Conservation (phyloP, 2,329 filamentous ascomycete genomes). For the Colletotrichum truncatum region DNA sequence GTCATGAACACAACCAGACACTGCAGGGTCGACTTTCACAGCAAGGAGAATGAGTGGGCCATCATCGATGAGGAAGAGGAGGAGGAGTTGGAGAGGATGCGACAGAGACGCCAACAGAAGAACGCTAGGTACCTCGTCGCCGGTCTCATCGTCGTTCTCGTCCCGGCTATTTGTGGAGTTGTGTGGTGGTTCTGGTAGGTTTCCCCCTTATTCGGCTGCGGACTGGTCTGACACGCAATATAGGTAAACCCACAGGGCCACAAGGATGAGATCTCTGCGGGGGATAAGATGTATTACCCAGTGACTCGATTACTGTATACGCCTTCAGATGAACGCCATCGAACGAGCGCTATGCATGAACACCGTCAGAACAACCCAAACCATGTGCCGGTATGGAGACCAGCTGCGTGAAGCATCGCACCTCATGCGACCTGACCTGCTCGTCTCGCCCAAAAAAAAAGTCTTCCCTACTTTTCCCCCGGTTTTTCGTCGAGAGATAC, state of each 20-base stretch:
- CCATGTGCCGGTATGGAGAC: no score
- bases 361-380: no score
- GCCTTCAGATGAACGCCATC: no score
- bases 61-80: slow-evolving; percentile 30
- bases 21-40: slow-evolving; percentile 1
- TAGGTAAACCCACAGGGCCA: background rate
- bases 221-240: background rate
- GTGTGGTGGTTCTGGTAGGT: slow-evolving; percentile 12
- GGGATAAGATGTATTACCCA: no score
- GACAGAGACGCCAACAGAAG: background rate
- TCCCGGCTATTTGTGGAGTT: slow-evolving; percentile 17
- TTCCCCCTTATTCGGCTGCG: no score
- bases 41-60: slow-evolving; percentile 29
- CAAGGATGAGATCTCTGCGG: no score
- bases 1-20: background rate
- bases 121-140: background rate
- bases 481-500: background rate
- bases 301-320: no score
- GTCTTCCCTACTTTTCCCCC: background rate
- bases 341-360: no score
- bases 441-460: background rate
- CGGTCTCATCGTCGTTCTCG: slow-evolving; percentile 21
- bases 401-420: no score
- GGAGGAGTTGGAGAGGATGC: slow-evolving; percentile 15
- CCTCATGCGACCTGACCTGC: no score